phyloP scores from a whole-genome alignment of 306 rosid species.

The Styphnolobium japonicum region DNA sequence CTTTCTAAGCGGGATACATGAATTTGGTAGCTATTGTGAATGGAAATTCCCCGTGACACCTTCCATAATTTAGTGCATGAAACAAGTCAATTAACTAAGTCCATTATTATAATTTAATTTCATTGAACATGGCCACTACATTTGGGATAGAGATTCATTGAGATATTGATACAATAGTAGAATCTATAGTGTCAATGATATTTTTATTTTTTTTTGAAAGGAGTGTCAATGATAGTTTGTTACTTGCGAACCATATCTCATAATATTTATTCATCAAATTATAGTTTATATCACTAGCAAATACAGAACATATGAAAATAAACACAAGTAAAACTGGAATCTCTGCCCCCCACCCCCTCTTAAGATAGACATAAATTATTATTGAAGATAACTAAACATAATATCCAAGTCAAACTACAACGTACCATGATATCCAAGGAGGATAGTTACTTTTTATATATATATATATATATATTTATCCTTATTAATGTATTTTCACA shows the following conservation, averaged over 20 bases:
- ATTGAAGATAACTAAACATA: too few relatives aligned
- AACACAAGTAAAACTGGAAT: background rate
- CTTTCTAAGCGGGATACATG: slow-evolving; percentile 2
- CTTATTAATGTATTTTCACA: too few relatives aligned
- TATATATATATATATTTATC: too few relatives aligned
- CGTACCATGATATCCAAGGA: too few relatives aligned
- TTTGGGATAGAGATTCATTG: background rate
- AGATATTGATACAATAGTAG: background rate
- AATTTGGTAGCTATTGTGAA: slow-evolving; percentile 25
- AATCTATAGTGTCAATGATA: background rate
- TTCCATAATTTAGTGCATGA: slow-evolving; percentile 22
- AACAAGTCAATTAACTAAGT: background rate
- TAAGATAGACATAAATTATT: background rate
- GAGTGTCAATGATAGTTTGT: background rate
- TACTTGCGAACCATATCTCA: background rate
- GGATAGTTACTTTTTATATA: too few relatives aligned
- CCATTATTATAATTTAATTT: background rate
- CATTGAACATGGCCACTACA: background rate
- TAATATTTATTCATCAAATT: background rate
- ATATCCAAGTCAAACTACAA: too few relatives aligned
- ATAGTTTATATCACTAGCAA: background rate
- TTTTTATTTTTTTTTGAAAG: too few relatives aligned
- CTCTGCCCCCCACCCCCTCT: background rate
- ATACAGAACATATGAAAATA: background rate
- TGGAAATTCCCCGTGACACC: slow-evolving; percentile 23